A percentile compares a stretch with the other conserved stretches of the same genome.
These are phyloP conservation scores for Helicocarpus griseus DNA, from an alignment of 2,329 filamentous ascomycete species.

Conservation along the genomic window DNA sequence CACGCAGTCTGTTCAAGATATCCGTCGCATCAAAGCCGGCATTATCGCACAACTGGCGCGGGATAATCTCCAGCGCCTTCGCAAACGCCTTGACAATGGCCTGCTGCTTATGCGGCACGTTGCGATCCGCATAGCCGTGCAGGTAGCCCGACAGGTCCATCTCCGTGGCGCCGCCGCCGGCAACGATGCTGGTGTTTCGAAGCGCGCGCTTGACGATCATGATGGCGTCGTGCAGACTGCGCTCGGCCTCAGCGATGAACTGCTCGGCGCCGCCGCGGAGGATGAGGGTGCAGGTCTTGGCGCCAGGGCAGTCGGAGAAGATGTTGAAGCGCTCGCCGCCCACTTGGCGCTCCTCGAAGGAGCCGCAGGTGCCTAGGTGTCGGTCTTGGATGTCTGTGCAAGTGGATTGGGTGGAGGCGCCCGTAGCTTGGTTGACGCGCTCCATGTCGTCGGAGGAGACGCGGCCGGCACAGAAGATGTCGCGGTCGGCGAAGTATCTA, in stretches of 20 bases:
- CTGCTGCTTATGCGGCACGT: conserved; percentile 91
- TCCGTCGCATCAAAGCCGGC: conserved; percentile 97
- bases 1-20: conserved; percentile 89
- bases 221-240: conserved; percentile 94
- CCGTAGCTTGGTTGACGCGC: conserved; percentile 88
- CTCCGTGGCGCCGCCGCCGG: conserved; percentile 86
- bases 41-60: conserved; percentile 95
- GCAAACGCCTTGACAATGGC: conserved; percentile 96
- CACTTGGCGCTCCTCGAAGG: conserved; percentile 93
- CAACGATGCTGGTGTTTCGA: conserved; percentile 88
- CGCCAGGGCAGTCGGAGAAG: conserved; percentile 89
- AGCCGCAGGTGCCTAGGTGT: conserved; percentile 82
- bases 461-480: conserved; percentile 95
- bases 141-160: conserved; percentile 96
- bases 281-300: conserved; percentile 93
- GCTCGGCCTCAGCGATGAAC: conserved; percentile 97
- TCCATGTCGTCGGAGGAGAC: conserved; percentile 89
- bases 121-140: conserved; percentile 84
- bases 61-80: conserved; percentile 93
- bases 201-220: conserved; percentile 99
- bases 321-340: conserved; percentile 97
- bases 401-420: conserved; percentile 84
- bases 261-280: conserved; percentile 95
- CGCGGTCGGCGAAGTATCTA: conserved; percentile 84
- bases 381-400: conserved; percentile 87